Conservation (phyloP, 768 basidiomycete species). For the Sporobolomyces phaffii region DNA sequence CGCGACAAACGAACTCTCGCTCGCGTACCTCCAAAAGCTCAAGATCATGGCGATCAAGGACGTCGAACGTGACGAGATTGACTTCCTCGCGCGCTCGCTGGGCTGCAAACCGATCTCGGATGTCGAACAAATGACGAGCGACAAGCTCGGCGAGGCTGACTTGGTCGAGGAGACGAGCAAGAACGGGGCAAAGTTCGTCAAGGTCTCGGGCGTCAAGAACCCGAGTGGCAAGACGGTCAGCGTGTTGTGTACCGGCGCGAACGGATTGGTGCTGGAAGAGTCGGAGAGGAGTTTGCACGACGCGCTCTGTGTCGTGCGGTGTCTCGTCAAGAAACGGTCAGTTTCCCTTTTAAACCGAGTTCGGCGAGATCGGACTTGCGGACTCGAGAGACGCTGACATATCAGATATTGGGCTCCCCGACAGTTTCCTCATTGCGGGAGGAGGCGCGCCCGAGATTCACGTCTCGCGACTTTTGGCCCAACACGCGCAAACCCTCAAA, state of each 20-base stretch:
- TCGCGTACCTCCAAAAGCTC: conserved; percentile 93
- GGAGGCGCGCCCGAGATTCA: conserved; percentile 98
- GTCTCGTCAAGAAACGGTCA: conserved; percentile 95
- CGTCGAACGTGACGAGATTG: conserved; percentile 96
- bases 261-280: conserved; percentile 89
- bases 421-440: conserved; percentile 83
- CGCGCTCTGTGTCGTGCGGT: conserved; percentile 96
- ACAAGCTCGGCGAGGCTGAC: conserved; percentile 95
- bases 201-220: conserved; percentile 90
- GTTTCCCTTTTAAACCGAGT: conserved; percentile 42
- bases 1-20: conserved; percentile 95
- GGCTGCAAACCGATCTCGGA: conserved; percentile 95
- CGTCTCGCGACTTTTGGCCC: conserved; percentile 80
- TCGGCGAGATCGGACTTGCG: too few species aligned
- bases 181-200: conserved; percentile 81
- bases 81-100: conserved; percentile 88
- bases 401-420: not conserved
- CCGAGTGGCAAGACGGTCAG: conserved; percentile 70
- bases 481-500: conserved; percentile 84
- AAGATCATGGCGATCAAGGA: conserved; percentile 96
- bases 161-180: conserved; percentile 81
- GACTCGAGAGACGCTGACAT: too few species aligned
- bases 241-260: conserved; percentile 89
- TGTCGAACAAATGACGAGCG: conserved; percentile 93
- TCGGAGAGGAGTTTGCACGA: conserved; percentile 96